Conservation (phyloP, 2,329 filamentous ascomycete genomes). For the Neurospora crassa region DNA sequence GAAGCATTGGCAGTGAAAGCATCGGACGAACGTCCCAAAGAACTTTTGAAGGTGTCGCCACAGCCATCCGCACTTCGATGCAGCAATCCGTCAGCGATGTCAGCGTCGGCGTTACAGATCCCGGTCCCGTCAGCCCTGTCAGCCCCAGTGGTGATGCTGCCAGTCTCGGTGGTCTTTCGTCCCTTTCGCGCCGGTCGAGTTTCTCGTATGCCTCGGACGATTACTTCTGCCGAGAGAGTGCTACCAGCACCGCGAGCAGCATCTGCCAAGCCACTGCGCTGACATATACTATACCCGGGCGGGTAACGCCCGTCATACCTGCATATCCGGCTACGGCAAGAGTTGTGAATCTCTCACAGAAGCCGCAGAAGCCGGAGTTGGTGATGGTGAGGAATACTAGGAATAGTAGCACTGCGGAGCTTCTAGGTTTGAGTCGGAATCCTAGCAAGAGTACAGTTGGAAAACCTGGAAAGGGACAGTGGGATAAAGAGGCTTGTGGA, state of each 20-base stretch:
- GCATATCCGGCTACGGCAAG: neutral
- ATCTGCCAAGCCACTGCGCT: neutral
- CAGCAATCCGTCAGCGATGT: neutral
- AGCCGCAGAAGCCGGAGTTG: neutral
- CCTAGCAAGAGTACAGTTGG: neutral
- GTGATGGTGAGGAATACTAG: neutral
- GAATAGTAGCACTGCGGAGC: neutral
- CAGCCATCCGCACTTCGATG: neutral
- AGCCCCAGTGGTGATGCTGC: neutral
- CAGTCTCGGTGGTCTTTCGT: neutral
- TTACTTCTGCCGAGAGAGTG: neutral
- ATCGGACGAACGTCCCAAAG: neutral
- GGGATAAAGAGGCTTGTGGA: neutral
- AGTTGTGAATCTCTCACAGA: neutral
- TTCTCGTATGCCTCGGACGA: neutral
- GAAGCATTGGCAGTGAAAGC: neutral
- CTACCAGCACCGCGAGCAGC: neutral
- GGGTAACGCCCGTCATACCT: neutral
- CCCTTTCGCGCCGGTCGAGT: neutral
- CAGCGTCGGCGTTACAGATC: neutral
- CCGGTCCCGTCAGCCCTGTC: neutral
- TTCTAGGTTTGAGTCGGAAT: neutral
- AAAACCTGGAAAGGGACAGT: neutral
- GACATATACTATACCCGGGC: neutral
- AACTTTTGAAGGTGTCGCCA: neutral